These are phyloP conservation scores for Ensete ventricosum DNA, from an alignment of 176 grass and related monocot genomes.

Conservation along the genomic window DNA sequence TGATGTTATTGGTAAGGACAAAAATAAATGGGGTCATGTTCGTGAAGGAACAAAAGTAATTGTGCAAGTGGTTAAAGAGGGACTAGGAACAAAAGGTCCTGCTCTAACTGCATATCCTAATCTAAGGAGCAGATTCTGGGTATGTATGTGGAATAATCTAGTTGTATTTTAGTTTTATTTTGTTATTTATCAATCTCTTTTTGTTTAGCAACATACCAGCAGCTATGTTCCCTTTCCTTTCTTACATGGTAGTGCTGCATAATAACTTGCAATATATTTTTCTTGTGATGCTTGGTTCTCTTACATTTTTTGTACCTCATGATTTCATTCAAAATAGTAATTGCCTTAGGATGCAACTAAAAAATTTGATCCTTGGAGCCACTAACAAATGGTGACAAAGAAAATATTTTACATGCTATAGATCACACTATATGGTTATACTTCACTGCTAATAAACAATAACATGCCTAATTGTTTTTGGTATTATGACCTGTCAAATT, in stretches of 20 bases:
- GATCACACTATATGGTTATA: no score
- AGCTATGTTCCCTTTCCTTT: neutral
- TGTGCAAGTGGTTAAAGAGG: constrained; percentile 97
- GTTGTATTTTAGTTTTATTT: neutral
- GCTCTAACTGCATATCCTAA: constrained; percentile 80
- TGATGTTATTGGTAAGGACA: constrained; percentile 23
- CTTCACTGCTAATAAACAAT: no score
- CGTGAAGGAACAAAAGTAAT: constrained; percentile 77
- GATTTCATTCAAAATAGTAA: neutral
- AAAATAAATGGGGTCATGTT: constrained; percentile 69
- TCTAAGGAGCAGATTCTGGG: constrained; percentile 91
- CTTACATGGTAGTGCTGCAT: neutral
- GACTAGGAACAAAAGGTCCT: constrained; percentile 75
- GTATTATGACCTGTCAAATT: no score
- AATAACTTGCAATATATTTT: neutral
- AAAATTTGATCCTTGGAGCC: neutral
- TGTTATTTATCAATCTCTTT: neutral
- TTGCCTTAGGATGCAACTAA: neutral
- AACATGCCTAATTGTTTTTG: no score
- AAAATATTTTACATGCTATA: no score
- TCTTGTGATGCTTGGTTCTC: neutral
- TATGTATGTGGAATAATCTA: constrained; percentile 31
- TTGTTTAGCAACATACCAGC: neutral
- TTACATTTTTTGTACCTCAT: neutral
- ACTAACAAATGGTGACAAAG: neutral